These are phyloP conservation scores for Podospora bellae-mahoneyi DNA, from an alignment of 495 filamentous ascomycete species.

Conservation along the genomic window DNA sequence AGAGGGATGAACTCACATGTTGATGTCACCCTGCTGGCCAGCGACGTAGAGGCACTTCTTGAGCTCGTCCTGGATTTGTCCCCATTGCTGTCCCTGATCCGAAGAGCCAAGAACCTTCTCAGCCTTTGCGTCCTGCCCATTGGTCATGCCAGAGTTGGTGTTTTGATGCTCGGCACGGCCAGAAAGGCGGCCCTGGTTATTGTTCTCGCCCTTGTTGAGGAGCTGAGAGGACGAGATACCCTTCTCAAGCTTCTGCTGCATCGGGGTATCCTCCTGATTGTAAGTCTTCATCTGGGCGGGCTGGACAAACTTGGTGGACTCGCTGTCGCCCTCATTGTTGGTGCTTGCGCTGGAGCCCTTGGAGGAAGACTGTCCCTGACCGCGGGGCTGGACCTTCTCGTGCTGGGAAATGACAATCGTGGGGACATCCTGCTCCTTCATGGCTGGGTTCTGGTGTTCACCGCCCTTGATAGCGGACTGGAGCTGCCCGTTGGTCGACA, in stretches of 20 bases:
- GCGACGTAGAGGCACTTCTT: neutral
- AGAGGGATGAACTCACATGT: neutral
- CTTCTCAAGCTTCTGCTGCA: neutral
- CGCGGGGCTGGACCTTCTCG: neutral
- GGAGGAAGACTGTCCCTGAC: neutral
- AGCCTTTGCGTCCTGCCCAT: neutral
- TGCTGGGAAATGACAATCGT: constrained; percentile 6
- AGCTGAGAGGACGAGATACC: neutral
- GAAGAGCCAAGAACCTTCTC: neutral
- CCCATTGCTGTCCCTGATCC: neutral
- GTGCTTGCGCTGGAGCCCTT: neutral
- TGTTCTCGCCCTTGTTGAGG: neutral
- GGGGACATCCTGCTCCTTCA: neutral
- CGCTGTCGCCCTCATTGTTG: neutral
- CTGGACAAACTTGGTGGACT: neutral
- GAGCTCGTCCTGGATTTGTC: neutral
- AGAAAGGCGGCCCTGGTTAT: neutral
- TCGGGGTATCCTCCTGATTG: neutral
- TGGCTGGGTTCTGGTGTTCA: neutral
- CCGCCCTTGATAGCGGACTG: neutral
- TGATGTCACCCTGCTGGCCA: neutral
- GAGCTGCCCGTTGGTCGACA: neutral
- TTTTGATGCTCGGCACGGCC: neutral
- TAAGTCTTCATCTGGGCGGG: neutral
- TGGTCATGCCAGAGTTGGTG: too few species aligned